These are phyloP conservation scores for Eremochloa ophiuroides DNA, from an alignment of 176 grass and related monocot species.

Conservation along the genomic window DNA sequence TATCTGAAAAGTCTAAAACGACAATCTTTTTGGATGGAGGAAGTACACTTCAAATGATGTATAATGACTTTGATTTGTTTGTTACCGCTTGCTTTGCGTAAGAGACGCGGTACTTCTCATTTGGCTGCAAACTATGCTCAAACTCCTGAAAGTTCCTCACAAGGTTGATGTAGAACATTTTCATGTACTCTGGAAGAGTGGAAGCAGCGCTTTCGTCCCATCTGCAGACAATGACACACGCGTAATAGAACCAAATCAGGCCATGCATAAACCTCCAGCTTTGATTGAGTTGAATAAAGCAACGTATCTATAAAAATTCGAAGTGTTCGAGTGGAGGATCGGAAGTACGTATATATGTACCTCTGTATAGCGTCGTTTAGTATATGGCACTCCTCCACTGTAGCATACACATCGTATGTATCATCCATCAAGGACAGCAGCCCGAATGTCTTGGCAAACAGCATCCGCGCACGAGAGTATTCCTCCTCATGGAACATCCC, in stretches of 20 bases:
- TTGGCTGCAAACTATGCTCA: background rate
- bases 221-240: background rate
- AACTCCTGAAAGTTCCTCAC: background rate
- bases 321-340: no score
- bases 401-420: constrained; percentile 7
- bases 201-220: constrained; percentile 2
- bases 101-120: constrained; percentile 21
- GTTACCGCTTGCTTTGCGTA: constrained; percentile 20
- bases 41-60: background rate
- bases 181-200: constrained; percentile 10
- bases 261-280: background rate
- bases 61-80: background rate
- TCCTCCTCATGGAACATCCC: constrained; percentile 17
- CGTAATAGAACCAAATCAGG: background rate
- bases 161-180: background rate
- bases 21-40: no score
- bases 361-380: constrained; percentile 21
- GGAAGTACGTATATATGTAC: no score
- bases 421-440: constrained; percentile 18
- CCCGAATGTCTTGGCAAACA: constrained; percentile 1
- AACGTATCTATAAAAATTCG: no score
- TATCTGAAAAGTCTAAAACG: no score
- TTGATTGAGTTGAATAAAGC: no score
- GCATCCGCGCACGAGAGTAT: constrained; percentile 1
- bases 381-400: background rate